Evolutionary conservation across 2,329 filamentous ascomycete species (phyloP), one percentile per base, ranked within the genome.

Genomic region (Albifimbria verrucaria): DNA sequence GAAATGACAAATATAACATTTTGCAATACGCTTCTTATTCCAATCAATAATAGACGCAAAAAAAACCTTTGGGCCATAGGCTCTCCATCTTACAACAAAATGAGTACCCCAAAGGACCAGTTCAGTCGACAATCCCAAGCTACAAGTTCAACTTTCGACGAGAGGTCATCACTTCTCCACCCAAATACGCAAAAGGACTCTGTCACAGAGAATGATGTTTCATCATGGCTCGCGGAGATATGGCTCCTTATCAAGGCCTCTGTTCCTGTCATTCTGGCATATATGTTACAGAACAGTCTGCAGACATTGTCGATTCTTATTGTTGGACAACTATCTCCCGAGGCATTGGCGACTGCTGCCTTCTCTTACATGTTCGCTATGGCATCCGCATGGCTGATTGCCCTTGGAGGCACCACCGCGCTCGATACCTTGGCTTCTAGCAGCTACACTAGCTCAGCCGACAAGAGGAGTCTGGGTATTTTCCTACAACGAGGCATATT

Each of bases 301-400:
- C 91, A 96, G 66, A 95, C 91, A 0, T 67, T 89, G 2, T 94
- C 90, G 0, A 89, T 96, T 4, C 74, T 96, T 45, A 86, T 96
- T 36, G 90, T 90, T 3, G 91, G 91, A 10, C 85, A 89, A 3
- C 74, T 91, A 0, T 92, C 88, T 0, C 87, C 91, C 1, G 88
- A 94, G 68, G 85, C 90, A 2, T 74, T 96, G 7, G 89, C 91
- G 0, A 89, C 88, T 0, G 87, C 90, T 1, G 90, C 91, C 0
- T 96, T 96, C 64, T 89, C 88, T 2, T 93, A 94, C 75, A 96
- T 96, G 91, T 96, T 96, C 61, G 91, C 91, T 51, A 92, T 93
- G 88, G 86, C 88, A 21, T 91, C 90, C 1, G 91, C 86, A 0
- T 95, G 91, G 90, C 80, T 96, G 36, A 89, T 96, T 54, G 91